A percentile compares a stretch with the other conserved stretches of the same genome.
Conservation (phyloP, 176 grass and related monocot genomes). For the Aegilops sharonensis region DNA sequence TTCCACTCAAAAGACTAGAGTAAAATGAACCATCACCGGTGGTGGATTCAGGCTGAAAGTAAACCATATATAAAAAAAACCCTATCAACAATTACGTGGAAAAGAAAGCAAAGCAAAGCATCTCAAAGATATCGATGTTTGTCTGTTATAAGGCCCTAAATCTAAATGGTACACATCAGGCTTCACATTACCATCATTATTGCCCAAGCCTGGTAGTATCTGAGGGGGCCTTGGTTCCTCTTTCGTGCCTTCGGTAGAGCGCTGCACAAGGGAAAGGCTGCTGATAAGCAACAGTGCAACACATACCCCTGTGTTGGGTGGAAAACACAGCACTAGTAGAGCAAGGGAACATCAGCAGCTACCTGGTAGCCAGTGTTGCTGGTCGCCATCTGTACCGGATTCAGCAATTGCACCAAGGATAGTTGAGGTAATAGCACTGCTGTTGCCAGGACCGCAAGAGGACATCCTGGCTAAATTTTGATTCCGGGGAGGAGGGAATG, state of each 20-base stretch:
- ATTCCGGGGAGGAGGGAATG: slow-evolving; percentile 59
- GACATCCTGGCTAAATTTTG: slow-evolving; percentile 13
- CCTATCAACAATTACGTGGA: neutral
- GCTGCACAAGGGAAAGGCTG: slow-evolving; percentile 29
- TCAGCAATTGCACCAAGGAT: slow-evolving; percentile 35
- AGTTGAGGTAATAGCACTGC: neutral
- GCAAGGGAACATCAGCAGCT: neutral
- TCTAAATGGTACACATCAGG: slow-evolving; percentile 26
- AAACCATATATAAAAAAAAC: neutral
- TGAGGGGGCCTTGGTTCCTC: neutral
- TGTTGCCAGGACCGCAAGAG: slow-evolving; percentile 27
- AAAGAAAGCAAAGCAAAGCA: slow-evolving; percentile 13
- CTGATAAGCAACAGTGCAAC: slow-evolving; percentile 13
- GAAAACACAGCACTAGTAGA: slow-evolving; percentile 2
- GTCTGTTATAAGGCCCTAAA: neutral
- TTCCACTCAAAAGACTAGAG: slow-evolving; percentile 50
- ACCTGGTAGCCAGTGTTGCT: slow-evolving; percentile 25
- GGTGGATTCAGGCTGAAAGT: slow-evolving; percentile 24
- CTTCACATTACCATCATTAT: slow-evolving; percentile 10
- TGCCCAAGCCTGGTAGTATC: neutral
- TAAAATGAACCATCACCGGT: slow-evolving; percentile 19
- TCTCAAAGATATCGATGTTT: slow-evolving; percentile 17
- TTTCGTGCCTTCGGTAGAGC: neutral
- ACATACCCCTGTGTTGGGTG: neutral
- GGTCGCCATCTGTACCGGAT: slow-evolving; percentile 26